Evolutionary conservation across 441 rosid species (phyloP), one percentile per base, ranked within the genome.

Genomic region (Flueggea neowawraea): DNA sequence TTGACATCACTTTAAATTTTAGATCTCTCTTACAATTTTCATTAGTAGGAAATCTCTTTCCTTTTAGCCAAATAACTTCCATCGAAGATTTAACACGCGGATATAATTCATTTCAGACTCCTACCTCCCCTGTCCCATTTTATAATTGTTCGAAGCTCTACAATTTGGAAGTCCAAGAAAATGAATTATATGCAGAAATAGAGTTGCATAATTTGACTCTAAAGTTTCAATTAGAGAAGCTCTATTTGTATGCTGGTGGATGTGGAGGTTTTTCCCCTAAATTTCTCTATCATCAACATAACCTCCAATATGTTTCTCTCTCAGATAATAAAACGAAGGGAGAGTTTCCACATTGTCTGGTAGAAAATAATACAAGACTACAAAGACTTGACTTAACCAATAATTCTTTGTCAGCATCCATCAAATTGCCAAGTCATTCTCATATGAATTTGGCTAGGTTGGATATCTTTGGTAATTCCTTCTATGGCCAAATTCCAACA

Each of bases 331-430:
- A 13, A 11, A 55, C 54, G 11, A 31, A 10, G 11, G 44, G 31
- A 41, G 52, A 43, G 7, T 53, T 62, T 39, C 58, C 66, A 14
- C 10, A 14, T 62, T 62, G 66, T 58, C 28, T 63, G 43, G 62
- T 76, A 52, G 67, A 62, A 1, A 76, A 77, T 41, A 70, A 77
- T n/a, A 73, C 67, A 6, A 5, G 56, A 0, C 54, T 73, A 4
- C 4, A 12, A 3, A 9, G 0, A 4, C 65, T 70, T 61, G 0
- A 0, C 17, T 33, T 77, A 1, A 1, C 0, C 16, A 68, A 70
- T 31, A 58, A 43, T 16, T 60, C 72, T 54, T 62, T 73, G 5
- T 60, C 60, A 50, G 55, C 70, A 16, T 11, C 60, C 39, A 7
- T 73, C 1, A 47, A 1, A 9, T 6, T 77, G 39, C 69, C 70